phyloP scores from a whole-genome alignment of 805 yeast genomes.

The Wickerhamomyces xylosicus region DNA sequence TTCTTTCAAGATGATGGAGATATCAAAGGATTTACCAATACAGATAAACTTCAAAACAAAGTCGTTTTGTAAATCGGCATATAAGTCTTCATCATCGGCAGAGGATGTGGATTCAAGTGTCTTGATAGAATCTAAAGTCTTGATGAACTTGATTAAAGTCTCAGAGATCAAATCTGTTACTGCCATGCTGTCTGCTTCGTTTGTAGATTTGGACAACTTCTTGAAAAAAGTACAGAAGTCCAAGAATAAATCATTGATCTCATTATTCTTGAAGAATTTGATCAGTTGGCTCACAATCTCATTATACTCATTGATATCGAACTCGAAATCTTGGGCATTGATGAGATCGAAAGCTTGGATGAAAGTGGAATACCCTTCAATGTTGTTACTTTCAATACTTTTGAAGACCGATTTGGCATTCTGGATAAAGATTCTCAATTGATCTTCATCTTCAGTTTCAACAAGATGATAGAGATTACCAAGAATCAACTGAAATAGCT shows the following conservation, averaged over 20 bases:
- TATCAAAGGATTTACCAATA: constrained; percentile 9
- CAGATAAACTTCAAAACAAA: constrained; percentile 11
- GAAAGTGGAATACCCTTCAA: constrained; percentile 8
- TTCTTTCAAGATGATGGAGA: constrained; percentile 5
- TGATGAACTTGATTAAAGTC: constrained; percentile 8
- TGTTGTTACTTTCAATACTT: constrained; percentile 7
- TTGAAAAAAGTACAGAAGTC: constrained; percentile 8
- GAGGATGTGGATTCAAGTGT: constrained; percentile 4
- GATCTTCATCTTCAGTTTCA: constrained; percentile 3
- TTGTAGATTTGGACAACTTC: not conserved
- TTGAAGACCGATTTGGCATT: constrained; percentile 6
- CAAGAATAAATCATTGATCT: constrained; percentile 4
- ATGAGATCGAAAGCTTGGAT: constrained; percentile 11
- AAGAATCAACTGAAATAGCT: constrained; percentile 27
- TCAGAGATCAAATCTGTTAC: constrained; percentile 10
- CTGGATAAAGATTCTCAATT: constrained; percentile 5
- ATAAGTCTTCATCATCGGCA: not conserved
- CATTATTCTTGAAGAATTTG: constrained; percentile 14
- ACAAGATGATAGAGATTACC: constrained; percentile 23
- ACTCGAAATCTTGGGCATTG: constrained; percentile 13
- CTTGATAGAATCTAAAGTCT: constrained; percentile 5
- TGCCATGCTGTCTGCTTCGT: constrained; percentile 3
- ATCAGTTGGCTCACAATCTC: constrained; percentile 4
- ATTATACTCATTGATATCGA: constrained; percentile 9
- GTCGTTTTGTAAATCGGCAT: constrained; percentile 9